Evolutionary conservation across 2,329 filamentous ascomycete genomes (phyloP).

Genomic region (Botrytis aclada): DNA sequence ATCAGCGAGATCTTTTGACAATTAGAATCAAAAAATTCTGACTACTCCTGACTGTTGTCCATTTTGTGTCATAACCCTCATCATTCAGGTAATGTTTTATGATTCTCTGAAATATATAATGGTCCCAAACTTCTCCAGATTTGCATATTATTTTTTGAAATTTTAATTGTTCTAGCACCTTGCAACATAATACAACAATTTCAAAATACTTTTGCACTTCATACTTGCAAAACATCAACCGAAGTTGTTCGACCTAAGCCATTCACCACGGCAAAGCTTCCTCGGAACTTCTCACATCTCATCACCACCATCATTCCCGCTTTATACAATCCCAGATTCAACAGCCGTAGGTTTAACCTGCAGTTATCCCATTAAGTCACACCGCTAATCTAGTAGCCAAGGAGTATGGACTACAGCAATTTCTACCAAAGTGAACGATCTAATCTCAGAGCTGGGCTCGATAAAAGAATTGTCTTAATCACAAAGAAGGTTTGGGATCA

Average conservation of each 20-base stretch:
- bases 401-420: background rate
- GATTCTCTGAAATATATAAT: background rate
- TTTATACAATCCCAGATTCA: background rate
- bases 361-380: background rate
- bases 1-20: background rate
- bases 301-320: too few relatives aligned
- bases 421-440: background rate
- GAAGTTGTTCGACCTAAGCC: background rate
- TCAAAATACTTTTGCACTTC: background rate
- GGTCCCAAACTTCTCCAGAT: background rate
- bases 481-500: accelerated
- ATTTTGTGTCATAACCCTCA: background rate
- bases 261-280: background rate
- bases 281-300: background rate
- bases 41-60: background rate
- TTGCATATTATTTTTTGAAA: background rate
- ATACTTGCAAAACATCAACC: background rate
- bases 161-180: background rate
- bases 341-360: too few relatives aligned
- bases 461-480: background rate
- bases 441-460: background rate
- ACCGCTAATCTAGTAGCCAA: background rate
- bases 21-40: too few relatives aligned
- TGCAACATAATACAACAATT: background rate
- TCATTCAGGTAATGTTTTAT: background rate